A percentile compares a stretch with the other conserved stretches of the same genome.
Evolutionary conservation across 2,329 filamentous ascomycete species (phyloP).

Genomic region (Thelonectria discophora): DNA sequence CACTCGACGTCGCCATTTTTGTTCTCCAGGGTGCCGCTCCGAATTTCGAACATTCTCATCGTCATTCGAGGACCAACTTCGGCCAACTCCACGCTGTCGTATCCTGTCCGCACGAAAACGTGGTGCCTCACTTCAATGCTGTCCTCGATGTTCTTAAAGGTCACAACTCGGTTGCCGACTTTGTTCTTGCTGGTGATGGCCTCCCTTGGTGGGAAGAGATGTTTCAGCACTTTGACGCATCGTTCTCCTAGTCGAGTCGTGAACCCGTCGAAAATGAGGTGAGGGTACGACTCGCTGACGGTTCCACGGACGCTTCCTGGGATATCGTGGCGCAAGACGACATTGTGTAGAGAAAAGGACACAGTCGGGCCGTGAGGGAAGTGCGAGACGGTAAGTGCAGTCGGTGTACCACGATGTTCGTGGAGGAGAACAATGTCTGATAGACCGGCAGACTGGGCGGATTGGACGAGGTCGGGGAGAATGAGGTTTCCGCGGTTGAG

Average conservation of each 20-base stretch:
- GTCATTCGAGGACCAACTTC: conserved; percentile 96
- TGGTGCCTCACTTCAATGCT: conserved; percentile 84
- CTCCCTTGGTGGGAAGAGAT: conserved; percentile 91
- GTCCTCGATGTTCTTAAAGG: conserved; percentile 93
- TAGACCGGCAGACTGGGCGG: conserved; percentile 81
- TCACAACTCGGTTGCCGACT: conserved; percentile 87
- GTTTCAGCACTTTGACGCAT: conserved; percentile 90
- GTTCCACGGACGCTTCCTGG: conserved; percentile 87
- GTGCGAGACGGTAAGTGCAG: conserved; percentile 86
- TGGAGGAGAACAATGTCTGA: conserved; percentile 88
- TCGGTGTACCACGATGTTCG: conserved; percentile 92
- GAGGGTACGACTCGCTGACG: conserved; percentile 90
- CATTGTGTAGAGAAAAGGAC: conserved; percentile 90
- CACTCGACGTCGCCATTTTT: conserved; percentile 97
- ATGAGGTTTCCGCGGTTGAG: conserved; percentile 93
- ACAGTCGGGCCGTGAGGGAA: conserved; percentile 84
- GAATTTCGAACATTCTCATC: conserved; percentile 95
- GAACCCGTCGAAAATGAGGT: conserved; percentile 96
- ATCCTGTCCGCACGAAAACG: conserved; percentile 93
- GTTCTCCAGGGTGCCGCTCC: conserved; percentile 89
- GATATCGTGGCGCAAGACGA: conserved; percentile 91
- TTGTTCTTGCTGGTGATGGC: conserved; percentile 75
- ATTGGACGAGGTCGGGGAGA: conserved; percentile 83
- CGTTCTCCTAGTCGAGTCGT: conserved; percentile 80
- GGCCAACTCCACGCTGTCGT: conserved; percentile 86